Base-by-base conservation (phyloP, 2,329 filamentous ascomycete genomes). In the Ascochyta rabiei region DNA sequence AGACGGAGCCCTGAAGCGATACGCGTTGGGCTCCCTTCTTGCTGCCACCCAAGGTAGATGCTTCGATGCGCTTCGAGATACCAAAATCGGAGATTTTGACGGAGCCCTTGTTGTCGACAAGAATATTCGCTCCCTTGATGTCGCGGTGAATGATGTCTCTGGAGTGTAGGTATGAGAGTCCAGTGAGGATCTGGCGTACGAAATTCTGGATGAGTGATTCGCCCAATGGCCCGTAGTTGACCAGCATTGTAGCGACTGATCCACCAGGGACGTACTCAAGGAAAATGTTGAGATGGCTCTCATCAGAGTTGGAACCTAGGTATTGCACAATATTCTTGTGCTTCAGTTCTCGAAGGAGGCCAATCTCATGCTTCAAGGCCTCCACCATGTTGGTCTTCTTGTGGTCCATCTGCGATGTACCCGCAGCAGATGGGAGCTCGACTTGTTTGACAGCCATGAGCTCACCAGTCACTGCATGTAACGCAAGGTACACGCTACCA, bases 41-140 rank as follows among this genome's bases (percentile, higher is more conserved):
- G 45, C 63, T 50, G 10, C 65, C 66, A 34, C 68, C 71, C 39
- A 97, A 85, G 56, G 93, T 95, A 53, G 91, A 89, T 13, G 92
- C 92, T 76, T 98, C 93, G 35, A 98, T 89, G 75, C 96, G 96
- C 82, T 99, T 99, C 57, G 90, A 96, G 73, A 99, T 98, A 72
- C 95, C 95, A 67, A 99, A 99, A 81, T 99, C 95, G 8, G 93
- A 98, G 63, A 99, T 99, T 79, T 99, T 99, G 79, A 99, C 96
- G 7, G 91, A 93, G 54, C 95, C 95, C 78, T 98, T 97, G 81
- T 98, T 98, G 80, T 99, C 95, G 53, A 99, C 95, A 5, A 99
- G 86, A 64, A 99, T 96, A 73, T 99, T 99, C 75, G 95, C 95
- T 42, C 95, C 95, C 80, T 99, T 99, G 84, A 99, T 98, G 72